Evolutionary conservation across 2,329 filamentous ascomycete genomes (phyloP).

Genomic region (Allantophomopsis cytisporea): DNA sequence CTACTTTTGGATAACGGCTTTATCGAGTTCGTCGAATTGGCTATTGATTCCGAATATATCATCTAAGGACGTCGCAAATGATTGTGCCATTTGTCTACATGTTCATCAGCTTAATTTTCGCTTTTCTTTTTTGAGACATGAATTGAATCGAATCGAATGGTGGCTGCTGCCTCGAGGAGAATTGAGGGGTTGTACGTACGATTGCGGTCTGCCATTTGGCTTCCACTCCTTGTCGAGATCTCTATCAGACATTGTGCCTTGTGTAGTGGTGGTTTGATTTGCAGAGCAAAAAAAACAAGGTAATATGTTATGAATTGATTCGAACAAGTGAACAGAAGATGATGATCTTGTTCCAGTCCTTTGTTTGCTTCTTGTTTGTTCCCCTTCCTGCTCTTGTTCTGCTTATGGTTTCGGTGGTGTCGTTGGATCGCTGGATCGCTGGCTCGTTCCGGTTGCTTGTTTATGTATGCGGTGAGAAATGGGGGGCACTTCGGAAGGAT

Average conservation of each 20-base stretch:
- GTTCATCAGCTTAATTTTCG: not conserved
- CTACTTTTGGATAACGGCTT: constrained; percentile 71
- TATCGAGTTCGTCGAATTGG: constrained; percentile 58
- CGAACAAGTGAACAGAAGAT: no score
- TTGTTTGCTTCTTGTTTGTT: no score
- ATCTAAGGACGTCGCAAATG: constrained; percentile 76
- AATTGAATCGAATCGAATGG: not conserved
- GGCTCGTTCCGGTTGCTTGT: no score
- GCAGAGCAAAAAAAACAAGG: no score
- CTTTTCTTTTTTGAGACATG: not conserved
- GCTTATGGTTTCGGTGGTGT: no score
- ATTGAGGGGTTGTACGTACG: constrained; percentile 42
- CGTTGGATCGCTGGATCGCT: no score
- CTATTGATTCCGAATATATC: constrained; percentile 82
- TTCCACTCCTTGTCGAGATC: constrained; percentile 70
- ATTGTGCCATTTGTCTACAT: constrained; percentile 68
- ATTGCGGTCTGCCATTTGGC: constrained; percentile 70
- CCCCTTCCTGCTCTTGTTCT: no score
- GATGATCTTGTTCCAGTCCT: no score
- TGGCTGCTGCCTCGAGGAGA: not conserved
- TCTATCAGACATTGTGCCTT: constrained; percentile 35
- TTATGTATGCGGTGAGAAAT: no score
- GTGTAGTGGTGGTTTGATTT: no score
- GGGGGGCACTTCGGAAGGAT: no score
- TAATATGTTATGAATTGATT: no score